These are phyloP conservation scores for Seiridium unicorne DNA, from an alignment of 2,329 filamentous ascomycete genomes.

Conservation along the genomic window DNA sequence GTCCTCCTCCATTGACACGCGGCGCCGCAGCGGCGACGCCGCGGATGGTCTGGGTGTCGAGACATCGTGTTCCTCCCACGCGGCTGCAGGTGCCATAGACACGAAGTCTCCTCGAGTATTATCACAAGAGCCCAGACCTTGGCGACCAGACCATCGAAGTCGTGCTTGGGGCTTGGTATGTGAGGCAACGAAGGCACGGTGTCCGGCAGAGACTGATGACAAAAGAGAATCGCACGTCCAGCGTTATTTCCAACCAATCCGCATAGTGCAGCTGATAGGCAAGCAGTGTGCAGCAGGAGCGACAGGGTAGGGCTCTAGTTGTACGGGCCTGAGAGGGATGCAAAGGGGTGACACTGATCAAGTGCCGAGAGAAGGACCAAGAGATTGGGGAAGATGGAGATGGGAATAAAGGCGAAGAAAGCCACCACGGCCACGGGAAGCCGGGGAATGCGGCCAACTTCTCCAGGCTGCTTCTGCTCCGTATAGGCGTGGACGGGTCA, in stretches of 20 bases:
- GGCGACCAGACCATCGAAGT: neutral
- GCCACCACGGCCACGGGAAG: neutral
- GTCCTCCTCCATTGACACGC: conserved; percentile 56
- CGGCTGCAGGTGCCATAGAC: conserved; percentile 6
- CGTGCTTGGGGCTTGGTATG: neutral
- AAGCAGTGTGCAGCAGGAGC: neutral
- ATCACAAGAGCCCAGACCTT: neutral
- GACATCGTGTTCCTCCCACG: conserved; percentile 1
- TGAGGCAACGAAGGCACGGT: neutral
- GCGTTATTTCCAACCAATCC: neutral
- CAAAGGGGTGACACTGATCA: conserved; percentile 7
- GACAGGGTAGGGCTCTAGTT: neutral
- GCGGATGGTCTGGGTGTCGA: conserved; percentile 26
- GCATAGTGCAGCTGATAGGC: neutral
- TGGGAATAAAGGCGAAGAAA: neutral
- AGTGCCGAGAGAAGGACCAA: conserved; percentile 5
- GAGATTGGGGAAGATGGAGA: neutral
- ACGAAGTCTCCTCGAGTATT: neutral
- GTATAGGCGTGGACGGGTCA: too few relatives aligned
- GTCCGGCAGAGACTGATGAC: neutral
- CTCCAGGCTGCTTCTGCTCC: neutral
- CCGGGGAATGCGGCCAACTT: neutral
- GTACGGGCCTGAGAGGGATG: neutral
- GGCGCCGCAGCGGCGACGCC: conserved; percentile 34
- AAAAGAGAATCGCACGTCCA: neutral